phyloP scores from a whole-genome alignment of 306 rosid genomes.

The Acacia crassicarpa region DNA sequence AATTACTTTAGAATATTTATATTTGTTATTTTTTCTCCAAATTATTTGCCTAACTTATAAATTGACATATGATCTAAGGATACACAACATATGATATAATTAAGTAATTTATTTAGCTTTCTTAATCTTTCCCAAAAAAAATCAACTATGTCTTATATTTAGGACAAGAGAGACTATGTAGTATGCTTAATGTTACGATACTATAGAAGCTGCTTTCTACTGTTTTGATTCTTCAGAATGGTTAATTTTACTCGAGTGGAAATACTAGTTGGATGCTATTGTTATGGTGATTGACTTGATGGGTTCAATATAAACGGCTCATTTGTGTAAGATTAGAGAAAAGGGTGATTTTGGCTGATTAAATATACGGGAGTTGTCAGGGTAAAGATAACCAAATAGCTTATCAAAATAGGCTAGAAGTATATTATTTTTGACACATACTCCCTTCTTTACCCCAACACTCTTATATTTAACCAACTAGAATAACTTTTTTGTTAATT shows the following conservation, averaged over 20 bases:
- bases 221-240: neutral
- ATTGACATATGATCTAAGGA: too few relatives aligned
- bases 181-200: neutral
- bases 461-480: neutral
- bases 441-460: neutral
- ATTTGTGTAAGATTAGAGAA: neutral
- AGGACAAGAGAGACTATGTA: neutral
- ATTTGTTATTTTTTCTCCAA: too few relatives aligned
- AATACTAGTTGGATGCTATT: slow-evolving; percentile 1
- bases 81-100: too few relatives aligned
- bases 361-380: neutral
- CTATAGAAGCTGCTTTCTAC: neutral
- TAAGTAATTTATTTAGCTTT: too few relatives aligned
- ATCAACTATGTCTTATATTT: too few relatives aligned
- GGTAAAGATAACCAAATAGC: neutral
- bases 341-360: neutral
- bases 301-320: neutral
- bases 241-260: neutral
- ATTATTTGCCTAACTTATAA: too few relatives aligned
- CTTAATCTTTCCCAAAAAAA: too few relatives aligned
- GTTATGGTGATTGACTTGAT: neutral
- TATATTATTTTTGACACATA: neutral
- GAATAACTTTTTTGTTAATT: neutral
- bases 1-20: too few relatives aligned
- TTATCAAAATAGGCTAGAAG: neutral